Percentiles rank a stretch among this genome's conserved stretches.
These are phyloP conservation scores for Bathelium albidoporum DNA, from an alignment of 495 filamentous ascomycete species.

Conservation along the genomic window DNA sequence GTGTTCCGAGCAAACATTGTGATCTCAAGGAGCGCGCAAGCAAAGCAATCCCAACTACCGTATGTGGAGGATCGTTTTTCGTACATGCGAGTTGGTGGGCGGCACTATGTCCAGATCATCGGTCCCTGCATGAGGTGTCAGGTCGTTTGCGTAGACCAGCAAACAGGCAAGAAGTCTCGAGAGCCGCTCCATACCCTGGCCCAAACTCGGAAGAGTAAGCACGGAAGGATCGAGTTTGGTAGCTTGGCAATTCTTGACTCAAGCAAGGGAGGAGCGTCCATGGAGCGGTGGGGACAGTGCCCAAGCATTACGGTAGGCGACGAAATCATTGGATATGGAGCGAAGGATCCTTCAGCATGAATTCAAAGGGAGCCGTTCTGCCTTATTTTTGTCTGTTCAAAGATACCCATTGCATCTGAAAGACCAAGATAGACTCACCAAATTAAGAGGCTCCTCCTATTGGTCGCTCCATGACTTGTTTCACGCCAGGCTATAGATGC, in stretches of 20 bases:
- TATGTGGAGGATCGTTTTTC: constrained; percentile 53
- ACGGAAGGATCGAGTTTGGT: constrained; percentile 5
- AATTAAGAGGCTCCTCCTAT: neutral
- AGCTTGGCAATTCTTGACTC: neutral
- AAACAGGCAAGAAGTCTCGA: constrained; percentile 62
- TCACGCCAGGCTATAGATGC: neutral
- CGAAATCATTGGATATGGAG: neutral
- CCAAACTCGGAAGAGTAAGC: constrained; percentile 45
- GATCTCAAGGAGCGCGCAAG: constrained; percentile 36
- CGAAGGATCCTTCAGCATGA: neutral
- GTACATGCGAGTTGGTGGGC: constrained; percentile 38
- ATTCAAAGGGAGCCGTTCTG: neutral
- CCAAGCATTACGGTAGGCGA: neutral
- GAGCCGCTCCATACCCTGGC: constrained; percentile 84
- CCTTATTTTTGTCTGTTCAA: constrained; percentile 2
- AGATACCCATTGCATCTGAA: constrained; percentile 1
- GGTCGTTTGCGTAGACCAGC: constrained; percentile 90
- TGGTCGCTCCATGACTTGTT: neutral
- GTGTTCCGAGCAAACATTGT: constrained; percentile 82
- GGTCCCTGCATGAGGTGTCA: constrained; percentile 82
- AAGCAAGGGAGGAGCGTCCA: neutral
- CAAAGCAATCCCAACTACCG: constrained; percentile 39
- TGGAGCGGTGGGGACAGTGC: neutral
- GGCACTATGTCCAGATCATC: constrained; percentile 55
- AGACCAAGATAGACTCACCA: neutral